Percentiles rank a stretch among this genome's conserved stretches.
phyloP scores from a whole-genome alignment of 257 asterid species.

The Capsicum baccatum region DNA sequence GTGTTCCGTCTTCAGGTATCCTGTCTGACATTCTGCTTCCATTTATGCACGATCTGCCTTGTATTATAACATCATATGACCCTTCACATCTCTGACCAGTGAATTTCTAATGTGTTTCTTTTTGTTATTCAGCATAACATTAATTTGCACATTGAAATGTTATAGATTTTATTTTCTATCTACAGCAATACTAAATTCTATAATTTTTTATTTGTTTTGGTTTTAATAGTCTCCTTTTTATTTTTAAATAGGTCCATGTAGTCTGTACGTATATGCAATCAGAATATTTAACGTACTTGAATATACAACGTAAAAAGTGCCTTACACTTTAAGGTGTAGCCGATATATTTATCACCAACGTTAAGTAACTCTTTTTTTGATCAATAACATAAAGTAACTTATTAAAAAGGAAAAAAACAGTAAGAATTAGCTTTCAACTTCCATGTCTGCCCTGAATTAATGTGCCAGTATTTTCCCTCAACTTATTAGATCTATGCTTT shows the following conservation, averaged over 20 bases:
- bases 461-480: neutral
- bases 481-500: too few species aligned
- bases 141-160: neutral
- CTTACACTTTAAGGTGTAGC: slow-evolving; percentile 3
- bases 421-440: slow-evolving; percentile 16
- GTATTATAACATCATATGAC: neutral
- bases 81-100: neutral
- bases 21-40: neutral
- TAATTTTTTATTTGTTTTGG: neutral
- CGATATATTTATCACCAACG: slow-evolving; percentile 15
- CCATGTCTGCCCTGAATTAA: neutral
- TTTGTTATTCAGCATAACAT: slow-evolving; percentile 18
- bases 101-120: neutral
- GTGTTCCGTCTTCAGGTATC: slow-evolving; percentile 97
- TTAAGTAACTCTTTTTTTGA: neutral
- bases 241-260: neutral
- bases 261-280: neutral
- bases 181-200: neutral
- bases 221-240: neutral
- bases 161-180: slow-evolving; percentile 1
- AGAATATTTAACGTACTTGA: slow-evolving; percentile 8
- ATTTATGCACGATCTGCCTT: neutral
- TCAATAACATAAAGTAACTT: slow-evolving; percentile 6
- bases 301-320: neutral
- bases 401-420: neutral